Percentiles rank a stretch among this genome's conserved stretches.
These are phyloP conservation scores for Limonomyces culmigenus DNA, from an alignment of 1,284 basidiomycete species.

Conservation along the genomic window DNA sequence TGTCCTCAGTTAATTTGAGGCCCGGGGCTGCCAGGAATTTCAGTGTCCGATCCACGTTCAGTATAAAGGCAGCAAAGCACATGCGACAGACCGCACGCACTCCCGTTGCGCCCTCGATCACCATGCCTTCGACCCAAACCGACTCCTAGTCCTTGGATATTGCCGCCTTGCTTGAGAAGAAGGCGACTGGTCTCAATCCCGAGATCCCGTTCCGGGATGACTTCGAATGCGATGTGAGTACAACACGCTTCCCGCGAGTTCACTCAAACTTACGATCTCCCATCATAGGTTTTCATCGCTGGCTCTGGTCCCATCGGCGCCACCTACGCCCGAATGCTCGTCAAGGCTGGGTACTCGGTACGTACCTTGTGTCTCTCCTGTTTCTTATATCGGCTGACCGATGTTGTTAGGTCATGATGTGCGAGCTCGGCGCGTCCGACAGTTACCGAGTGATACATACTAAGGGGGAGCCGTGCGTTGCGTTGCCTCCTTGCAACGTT, in stretches of 20 bases:
- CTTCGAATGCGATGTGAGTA: neutral
- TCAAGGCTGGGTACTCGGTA: slow-evolving; percentile 9
- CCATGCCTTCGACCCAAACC: no score
- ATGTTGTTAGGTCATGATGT: slow-evolving; percentile 9
- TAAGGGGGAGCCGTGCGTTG: neutral
- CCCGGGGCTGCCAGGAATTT: no score
- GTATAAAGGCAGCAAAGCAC: no score
- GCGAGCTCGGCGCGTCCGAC: slow-evolving; percentile 9
- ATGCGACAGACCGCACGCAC: no score
- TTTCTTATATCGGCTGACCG: neutral
- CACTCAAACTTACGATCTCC: neutral
- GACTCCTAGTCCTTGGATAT: no score
- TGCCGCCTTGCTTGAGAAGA: no score
- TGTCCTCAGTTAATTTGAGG: no score
- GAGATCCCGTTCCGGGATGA: no score
- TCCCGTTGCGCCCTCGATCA: no score
- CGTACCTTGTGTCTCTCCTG: neutral
- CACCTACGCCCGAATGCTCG: slow-evolving; percentile 12
- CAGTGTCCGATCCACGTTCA: no score
- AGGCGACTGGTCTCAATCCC: no score
- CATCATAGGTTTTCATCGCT: slow-evolving; percentile 11
- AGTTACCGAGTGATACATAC: neutral
- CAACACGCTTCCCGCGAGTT: neutral
- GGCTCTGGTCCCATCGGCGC: slow-evolving; percentile 15
- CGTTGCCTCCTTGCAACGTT: neutral